A percentile compares a stretch with the other conserved stretches of the same genome.
These are phyloP conservation scores for Balakata baccata DNA, from an alignment of 345 rosid genomes.

Conservation along the genomic window DNA sequence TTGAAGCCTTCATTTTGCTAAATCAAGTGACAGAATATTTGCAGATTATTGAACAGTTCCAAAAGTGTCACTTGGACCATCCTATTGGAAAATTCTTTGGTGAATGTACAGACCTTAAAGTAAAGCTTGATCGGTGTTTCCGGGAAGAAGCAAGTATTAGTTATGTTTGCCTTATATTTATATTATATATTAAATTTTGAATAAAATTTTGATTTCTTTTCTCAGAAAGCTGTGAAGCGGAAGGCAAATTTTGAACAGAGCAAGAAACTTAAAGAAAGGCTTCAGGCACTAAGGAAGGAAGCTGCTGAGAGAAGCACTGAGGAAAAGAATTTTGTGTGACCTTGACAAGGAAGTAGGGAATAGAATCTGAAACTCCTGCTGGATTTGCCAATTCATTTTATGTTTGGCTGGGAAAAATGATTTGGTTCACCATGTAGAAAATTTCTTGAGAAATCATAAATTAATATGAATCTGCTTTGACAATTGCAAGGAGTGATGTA, in stretches of 20 bases:
- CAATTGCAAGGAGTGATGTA: neutral
- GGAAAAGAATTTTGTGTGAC: conserved; percentile 15
- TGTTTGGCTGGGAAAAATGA: neutral
- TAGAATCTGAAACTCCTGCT: neutral
- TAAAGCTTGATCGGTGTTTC: conserved; percentile 82
- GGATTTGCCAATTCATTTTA: conserved; percentile 1
- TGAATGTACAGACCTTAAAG: conserved; percentile 72
- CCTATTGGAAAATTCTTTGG: conserved; percentile 84
- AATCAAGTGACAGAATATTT: neutral
- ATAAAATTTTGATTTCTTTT: neutral
- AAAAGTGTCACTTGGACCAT: conserved; percentile 82
- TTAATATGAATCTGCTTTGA: neutral
- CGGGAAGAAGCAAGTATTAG: conserved; percentile 60
- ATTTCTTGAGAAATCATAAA: neutral
- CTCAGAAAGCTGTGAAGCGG: conserved; percentile 83
- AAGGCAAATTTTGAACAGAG: conserved; percentile 77
- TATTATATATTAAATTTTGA: neutral
- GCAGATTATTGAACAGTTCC: conserved; percentile 85
- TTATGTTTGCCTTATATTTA: conserved; percentile 3
- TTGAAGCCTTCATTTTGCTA: neutral
- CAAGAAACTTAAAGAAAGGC: conserved; percentile 56
- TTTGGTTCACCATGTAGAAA: neutral
- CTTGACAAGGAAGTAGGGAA: neutral
- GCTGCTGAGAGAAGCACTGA: conserved; percentile 27
- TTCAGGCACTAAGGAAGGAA: conserved; percentile 49